These are phyloP conservation scores for Cucurbita moschata DNA, from an alignment of 306 rosid genomes.

Conservation along the genomic window DNA sequence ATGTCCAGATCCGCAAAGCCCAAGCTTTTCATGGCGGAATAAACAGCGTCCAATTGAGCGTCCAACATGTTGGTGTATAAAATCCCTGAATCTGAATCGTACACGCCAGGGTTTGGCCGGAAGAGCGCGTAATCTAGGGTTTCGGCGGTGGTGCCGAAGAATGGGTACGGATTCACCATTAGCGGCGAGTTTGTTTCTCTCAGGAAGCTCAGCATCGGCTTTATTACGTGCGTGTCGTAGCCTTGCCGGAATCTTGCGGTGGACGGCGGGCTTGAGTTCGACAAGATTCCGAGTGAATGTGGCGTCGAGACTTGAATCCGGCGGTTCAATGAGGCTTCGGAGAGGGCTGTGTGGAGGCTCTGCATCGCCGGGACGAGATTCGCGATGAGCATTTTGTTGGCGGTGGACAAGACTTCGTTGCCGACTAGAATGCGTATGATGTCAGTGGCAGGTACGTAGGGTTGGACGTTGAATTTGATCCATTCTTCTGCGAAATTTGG, in stretches of 20 bases:
- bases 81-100: slow-evolving; percentile 29
- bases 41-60: slow-evolving; percentile 63
- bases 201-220: slow-evolving; percentile 57
- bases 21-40: slow-evolving; percentile 36
- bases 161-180: slow-evolving; percentile 67
- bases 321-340: slow-evolving; percentile 22
- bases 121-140: slow-evolving; percentile 51
- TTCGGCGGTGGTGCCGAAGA: slow-evolving; percentile 31
- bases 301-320: slow-evolving; percentile 55
- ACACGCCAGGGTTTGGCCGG: slow-evolving; percentile 28
- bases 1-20: slow-evolving; percentile 53
- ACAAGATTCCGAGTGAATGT: slow-evolving; percentile 54
- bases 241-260: slow-evolving; percentile 59
- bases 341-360: slow-evolving; percentile 45
- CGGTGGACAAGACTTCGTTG: slow-evolving; percentile 57
- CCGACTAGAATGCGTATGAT: slow-evolving; percentile 41
- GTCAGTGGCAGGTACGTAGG: slow-evolving; percentile 40
- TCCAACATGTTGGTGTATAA: slow-evolving; percentile 60
- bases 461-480: slow-evolving; percentile 40
- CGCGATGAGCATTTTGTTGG: slow-evolving; percentile 33
- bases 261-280: slow-evolving; percentile 70
- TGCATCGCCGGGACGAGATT: slow-evolving; percentile 63
- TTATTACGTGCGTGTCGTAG: slow-evolving; percentile 51
- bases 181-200: slow-evolving; percentile 44
- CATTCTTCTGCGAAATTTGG: slow-evolving; percentile 35